phyloP scores from a whole-genome alignment of 208 protist species.

The Acanthamoeba lenticulata region DNA sequence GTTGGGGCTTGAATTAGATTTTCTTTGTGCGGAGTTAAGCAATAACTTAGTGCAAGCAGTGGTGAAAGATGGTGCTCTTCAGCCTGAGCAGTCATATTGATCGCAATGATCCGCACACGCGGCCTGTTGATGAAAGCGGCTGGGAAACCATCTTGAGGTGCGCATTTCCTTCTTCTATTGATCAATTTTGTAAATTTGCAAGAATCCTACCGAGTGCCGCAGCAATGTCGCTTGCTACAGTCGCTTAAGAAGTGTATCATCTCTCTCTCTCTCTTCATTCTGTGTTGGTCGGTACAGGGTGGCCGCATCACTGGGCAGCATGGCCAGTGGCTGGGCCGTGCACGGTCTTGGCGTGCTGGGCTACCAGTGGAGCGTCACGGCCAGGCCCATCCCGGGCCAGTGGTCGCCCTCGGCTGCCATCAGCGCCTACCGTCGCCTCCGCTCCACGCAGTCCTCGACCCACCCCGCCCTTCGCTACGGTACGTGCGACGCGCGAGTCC shows the following conservation, averaged over 20 bases:
- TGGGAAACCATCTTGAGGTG: background rate
- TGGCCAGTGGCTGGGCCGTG: conserved; percentile 10
- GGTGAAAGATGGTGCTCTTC: background rate
- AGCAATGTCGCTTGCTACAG: too few species aligned
- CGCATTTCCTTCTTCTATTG: background rate
- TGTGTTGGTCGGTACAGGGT: background rate
- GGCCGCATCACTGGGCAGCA: background rate
- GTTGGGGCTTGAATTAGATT: too few species aligned
- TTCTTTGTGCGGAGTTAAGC: too few species aligned
- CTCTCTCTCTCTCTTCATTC: background rate
- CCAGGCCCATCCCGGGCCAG: background rate
- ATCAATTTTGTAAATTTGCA: background rate
- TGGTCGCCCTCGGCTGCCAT: background rate
- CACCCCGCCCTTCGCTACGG: background rate
- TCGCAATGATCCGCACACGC: background rate
- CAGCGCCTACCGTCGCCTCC: background rate
- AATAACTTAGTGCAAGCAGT: too few species aligned
- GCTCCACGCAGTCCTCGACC: background rate
- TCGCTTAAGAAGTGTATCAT: background rate
- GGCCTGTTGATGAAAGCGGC: background rate
- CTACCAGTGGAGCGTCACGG: conserved; percentile 2
- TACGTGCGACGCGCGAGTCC: background rate
- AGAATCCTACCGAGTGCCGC: background rate
- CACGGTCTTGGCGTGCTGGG: conserved; percentile 3
- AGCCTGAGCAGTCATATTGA: background rate